These are phyloP conservation scores for Aureobasidium sp. DNA, from an alignment of 2,329 filamentous ascomycete species.

Conservation along the genomic window DNA sequence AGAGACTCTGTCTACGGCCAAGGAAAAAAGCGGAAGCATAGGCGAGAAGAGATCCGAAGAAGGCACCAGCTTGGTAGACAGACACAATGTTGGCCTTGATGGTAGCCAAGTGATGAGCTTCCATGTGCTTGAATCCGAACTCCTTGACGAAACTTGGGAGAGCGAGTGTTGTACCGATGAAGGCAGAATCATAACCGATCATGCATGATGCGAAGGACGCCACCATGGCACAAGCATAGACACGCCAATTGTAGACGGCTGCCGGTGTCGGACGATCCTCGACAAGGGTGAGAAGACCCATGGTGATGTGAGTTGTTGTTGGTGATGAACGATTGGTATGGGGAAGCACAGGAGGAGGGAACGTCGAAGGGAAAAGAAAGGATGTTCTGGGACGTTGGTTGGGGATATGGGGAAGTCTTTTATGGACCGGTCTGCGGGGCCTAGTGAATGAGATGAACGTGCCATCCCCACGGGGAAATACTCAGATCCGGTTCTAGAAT, in stretches of 20 bases:
- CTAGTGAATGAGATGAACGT: too few relatives aligned
- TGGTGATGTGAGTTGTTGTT: slow-evolving; percentile 26
- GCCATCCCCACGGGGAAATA: not conserved
- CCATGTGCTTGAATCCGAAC: slow-evolving; percentile 57
- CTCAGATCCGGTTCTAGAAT: not conserved
- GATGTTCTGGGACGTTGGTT: not conserved
- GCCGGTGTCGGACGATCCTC: slow-evolving; percentile 59
- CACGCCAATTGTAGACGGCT: slow-evolving; percentile 66
- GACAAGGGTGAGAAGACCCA: slow-evolving; percentile 41
- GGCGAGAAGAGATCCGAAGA: slow-evolving; percentile 57
- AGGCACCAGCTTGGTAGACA: slow-evolving; percentile 25
- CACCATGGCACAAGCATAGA: slow-evolving; percentile 61
- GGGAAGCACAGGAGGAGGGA: not conserved
- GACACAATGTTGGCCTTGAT: slow-evolving; percentile 50
- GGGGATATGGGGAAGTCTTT: not conserved
- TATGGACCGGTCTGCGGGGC: not conserved
- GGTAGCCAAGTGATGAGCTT: slow-evolving; percentile 55
- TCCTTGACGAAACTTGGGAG: slow-evolving; percentile 24
- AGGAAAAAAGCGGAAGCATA: slow-evolving; percentile 73
- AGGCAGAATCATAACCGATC: slow-evolving; percentile 37
- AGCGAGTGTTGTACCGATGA: slow-evolving; percentile 28
- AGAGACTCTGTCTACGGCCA: slow-evolving; percentile 71
- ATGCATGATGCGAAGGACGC: slow-evolving; percentile 65
- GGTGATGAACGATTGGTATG: not conserved
- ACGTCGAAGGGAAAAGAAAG: not conserved